Evolutionary conservation across 1,284 basidiomycete species (phyloP), one percentile per base, ranked within the genome.

Genomic region (Puccinia polysora): DNA sequence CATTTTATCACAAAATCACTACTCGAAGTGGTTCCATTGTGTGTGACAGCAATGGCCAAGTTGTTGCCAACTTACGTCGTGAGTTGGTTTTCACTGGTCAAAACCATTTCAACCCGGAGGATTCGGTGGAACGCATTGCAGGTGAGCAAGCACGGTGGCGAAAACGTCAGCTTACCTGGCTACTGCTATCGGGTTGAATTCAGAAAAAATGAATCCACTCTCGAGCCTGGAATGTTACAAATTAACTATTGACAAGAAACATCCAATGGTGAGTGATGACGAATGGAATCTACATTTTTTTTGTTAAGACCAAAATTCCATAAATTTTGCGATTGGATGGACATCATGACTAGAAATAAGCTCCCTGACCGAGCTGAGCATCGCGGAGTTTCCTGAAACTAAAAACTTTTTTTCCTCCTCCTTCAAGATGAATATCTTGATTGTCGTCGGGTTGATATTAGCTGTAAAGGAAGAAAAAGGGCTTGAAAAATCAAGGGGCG

Each of bases 401-500:
- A 23, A 4, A 20, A 2, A 2, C n/a, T 18, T 50, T 8, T 6
- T 23, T 50, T n/a, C n/a, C n/a, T 50, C 45, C 23, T 25, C 23
- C 7, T 34, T 56, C 5, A 34, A 56, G 53, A 36, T 56, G 30
- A 36, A 56, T 36, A 56, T 56, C 28, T 56, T 56, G 53, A 56
- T 20, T 56, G 53, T 56, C 20, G 53, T 56, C 4, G 53, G 53
- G 38, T 20, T 56, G 14, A 8, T 56, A 18, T 34, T 56, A n/a
- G 38, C 53, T 30, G 2, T 56, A 3, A 34, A 36, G 25, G 53
- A 56, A 56, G 53, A 56, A 36, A 56, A 56, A 7, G 53, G 38
- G 23, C 28, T 56, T 2, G 18, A 56, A 36, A 15, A 10, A 30
- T 30, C 53, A 12, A 34, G 32, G n/a, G 53, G 53, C 10, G 53